Percentiles rank a stretch among this genome's conserved stretches.
These are phyloP conservation scores for Saccharomycopsis fodiens DNA, from an alignment of 805 yeast species.

Conservation along the genomic window DNA sequence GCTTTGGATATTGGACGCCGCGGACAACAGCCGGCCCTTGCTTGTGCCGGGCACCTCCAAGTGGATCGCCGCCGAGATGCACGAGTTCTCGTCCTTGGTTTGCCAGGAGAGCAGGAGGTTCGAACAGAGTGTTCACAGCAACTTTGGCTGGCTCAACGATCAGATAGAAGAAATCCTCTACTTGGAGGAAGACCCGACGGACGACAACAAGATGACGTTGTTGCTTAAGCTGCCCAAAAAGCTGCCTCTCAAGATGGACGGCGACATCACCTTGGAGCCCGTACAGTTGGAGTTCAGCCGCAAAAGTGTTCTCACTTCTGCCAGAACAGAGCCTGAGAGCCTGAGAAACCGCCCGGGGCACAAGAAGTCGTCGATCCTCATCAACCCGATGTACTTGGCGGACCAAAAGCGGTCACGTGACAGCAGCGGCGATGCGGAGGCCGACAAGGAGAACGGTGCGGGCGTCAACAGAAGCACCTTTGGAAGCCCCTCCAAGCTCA, in stretches of 20 bases:
- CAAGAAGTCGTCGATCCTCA: conserved; percentile 16
- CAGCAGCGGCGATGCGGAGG: too few relatives aligned
- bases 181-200: conserved; percentile 7
- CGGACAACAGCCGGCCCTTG: conserved; percentile 7
- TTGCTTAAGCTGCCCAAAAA: conserved; percentile 19
- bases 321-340: neutral
- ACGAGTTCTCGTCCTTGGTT: conserved; percentile 14
- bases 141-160: conserved; percentile 19
- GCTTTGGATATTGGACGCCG: conserved; percentile 20
- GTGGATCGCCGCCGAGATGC: conserved; percentile 21
- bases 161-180: conserved; percentile 18
- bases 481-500: neutral
- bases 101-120: conserved; percentile 6
- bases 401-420: too few relatives aligned
- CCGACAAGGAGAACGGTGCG: neutral
- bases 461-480: too few relatives aligned
- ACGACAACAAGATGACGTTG: conserved; percentile 9
- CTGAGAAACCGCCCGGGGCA: neutral
- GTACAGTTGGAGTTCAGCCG: conserved; percentile 9
- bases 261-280: neutral
- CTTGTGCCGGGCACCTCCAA: conserved; percentile 19
- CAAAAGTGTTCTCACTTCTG: neutral
- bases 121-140: conserved; percentile 9
- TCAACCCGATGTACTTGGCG: conserved; percentile 18
- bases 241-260: conserved; percentile 10